Evolutionary conservation across 2,329 filamentous ascomycete species (phyloP), one percentile per base, ranked within the genome.

Genomic region (Exophiala xenobiotica): DNA sequence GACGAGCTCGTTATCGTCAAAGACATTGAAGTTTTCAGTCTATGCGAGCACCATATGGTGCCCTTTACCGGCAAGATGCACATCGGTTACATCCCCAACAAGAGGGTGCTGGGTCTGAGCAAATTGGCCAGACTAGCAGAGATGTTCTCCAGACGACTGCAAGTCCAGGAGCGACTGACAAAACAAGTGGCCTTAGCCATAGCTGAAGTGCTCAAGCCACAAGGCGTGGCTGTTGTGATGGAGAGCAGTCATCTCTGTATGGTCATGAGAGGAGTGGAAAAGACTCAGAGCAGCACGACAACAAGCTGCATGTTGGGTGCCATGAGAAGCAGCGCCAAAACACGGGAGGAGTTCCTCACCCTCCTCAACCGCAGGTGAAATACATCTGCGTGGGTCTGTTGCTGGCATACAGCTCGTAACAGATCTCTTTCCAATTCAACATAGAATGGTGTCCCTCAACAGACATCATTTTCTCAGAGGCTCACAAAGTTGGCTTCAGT

Each of bases 31-130:
- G 82, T 97, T 9, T 95, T 90, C 70, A 92, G 87, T 58, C 77
- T 97, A 37, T 99, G 93, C 76, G 93, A 99, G 74, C 93, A 99
- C 69, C 93, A 99, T 67, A 80, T 99, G 67, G 92, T 99, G 6
- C 93, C 93, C 0, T 99, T 99, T 65, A 92, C 82, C 2, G 93
- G 93, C 64, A 97, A 96, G 82, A 97, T 99, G 89, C 93, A 99
- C 73, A 97, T 99, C 63, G 93, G 91, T 52, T 99, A 99, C 72
- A 97, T 99, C 58, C 93, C 93, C 23, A 84, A 86, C 65, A 83
- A 90, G 67, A 85, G 91, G 53, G 91, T 99, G 46, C 90, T 99
- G 56, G 93, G 93, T 43, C 85, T 99, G 46, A 96, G 91, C 24
- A 99, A 99, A 70, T 80, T 99, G 43, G 92, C 92, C 20, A 86